Percentiles rank a stretch among this genome's conserved stretches.
These are phyloP conservation scores for Salix suchowensis DNA, from an alignment of 345 rosid species.

Conservation along the genomic window DNA sequence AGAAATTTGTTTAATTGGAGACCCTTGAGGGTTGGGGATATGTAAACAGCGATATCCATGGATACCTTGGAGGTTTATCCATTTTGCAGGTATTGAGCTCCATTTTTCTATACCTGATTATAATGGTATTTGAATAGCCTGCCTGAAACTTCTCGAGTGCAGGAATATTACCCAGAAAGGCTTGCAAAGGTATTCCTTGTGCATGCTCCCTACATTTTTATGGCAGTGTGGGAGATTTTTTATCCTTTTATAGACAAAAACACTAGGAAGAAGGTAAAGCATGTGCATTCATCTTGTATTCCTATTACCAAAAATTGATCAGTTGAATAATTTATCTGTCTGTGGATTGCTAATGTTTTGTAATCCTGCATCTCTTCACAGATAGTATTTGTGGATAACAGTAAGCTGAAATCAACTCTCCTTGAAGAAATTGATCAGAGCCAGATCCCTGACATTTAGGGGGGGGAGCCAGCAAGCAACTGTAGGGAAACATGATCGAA, in stretches of 20 bases:
- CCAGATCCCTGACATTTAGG: no score
- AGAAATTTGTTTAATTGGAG: no score
- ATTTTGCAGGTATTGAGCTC: constrained; percentile 35
- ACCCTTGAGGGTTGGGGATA: constrained; percentile 12
- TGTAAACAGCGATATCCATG: constrained; percentile 40
- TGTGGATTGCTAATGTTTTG: no score
- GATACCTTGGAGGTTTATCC: constrained; percentile 42
- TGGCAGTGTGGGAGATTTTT: constrained; percentile 35
- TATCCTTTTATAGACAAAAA: constrained; percentile 39
- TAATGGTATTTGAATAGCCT: background rate
- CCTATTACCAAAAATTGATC: no score
- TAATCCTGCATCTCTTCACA: no score
- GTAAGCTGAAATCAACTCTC: no score
- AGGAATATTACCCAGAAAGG: constrained; percentile 53
- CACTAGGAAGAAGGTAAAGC: background rate
- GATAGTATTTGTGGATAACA: no score
- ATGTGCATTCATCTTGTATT: no score
- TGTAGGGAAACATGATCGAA: no score
- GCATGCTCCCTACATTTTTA: constrained; percentile 36
- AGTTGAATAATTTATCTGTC: no score
- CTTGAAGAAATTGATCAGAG: no score
- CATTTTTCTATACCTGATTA: background rate
- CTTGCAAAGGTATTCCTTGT: constrained; percentile 36
- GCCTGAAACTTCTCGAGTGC: background rate
- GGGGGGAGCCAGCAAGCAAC: no score